Conservation (phyloP, 768 basidiomycete species). For the Sutorius australiensis region DNA sequence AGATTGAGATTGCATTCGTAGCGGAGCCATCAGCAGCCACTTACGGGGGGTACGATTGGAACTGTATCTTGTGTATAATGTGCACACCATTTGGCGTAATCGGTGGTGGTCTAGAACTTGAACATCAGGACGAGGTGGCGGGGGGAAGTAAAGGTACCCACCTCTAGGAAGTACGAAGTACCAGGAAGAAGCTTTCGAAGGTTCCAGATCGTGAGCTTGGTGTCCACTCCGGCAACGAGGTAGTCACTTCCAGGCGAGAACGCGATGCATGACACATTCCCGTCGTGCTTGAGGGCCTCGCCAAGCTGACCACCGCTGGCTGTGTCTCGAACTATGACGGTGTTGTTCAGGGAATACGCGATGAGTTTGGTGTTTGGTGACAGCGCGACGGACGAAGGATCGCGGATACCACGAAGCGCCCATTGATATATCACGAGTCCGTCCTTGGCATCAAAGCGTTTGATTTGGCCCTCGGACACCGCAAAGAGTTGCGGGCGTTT, state of each 20-base stretch:
- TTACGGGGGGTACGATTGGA: constrained; percentile 3
- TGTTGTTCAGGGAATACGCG: constrained; percentile 12
- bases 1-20: not conserved
- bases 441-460: constrained; percentile 13
- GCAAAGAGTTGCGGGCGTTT: constrained; percentile 8
- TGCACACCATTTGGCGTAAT: not conserved
- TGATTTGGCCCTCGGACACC: constrained; percentile 17
- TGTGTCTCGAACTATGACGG: constrained; percentile 10
- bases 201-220: constrained; percentile 15
- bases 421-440: constrained; percentile 14
- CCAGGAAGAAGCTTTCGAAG: not conserved
- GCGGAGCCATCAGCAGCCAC: not conserved
- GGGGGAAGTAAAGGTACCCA: not conserved
- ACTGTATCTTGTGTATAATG: constrained; percentile 2
- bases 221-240: constrained; percentile 4
- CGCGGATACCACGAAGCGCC: constrained; percentile 5
- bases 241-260: constrained; percentile 9
- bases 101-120: not conserved
- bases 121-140: not conserved
- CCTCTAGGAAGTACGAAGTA: not conserved
- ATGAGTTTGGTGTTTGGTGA: constrained; percentile 13
- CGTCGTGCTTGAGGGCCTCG: constrained; percentile 2
- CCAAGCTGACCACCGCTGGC: constrained; percentile 10
- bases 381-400: constrained; percentile 10
- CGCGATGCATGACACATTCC: constrained; percentile 9